A percentile compares a stretch with the other conserved stretches of the same genome.
phyloP scores from a whole-genome alignment of 345 rosid species.

The Turritis glabra region DNA sequence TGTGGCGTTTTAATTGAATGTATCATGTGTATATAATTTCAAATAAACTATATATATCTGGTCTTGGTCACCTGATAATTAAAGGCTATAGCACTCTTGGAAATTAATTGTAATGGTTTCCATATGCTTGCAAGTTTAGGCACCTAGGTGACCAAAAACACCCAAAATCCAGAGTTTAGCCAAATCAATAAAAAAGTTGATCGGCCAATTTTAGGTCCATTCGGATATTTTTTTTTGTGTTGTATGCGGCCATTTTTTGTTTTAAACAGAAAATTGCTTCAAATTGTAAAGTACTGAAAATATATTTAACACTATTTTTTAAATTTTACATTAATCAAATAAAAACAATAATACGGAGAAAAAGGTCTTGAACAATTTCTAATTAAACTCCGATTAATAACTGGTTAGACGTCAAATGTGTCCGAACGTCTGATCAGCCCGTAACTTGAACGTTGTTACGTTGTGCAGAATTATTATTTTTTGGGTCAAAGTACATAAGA shows the following conservation, averaged over 20 bases:
- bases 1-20: conserved; percentile 21
- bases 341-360: too few relatives aligned
- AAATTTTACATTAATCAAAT: background rate
- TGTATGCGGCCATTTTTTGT: too few relatives aligned
- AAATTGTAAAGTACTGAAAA: too few relatives aligned
- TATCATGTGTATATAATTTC: background rate
- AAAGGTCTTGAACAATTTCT: too few relatives aligned
- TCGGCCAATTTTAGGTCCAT: too few relatives aligned
- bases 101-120: background rate
- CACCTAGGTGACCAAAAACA: background rate
- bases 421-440: too few relatives aligned
- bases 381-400: too few relatives aligned
- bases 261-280: background rate
- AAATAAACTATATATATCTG: conserved; percentile 9
- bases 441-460: background rate
- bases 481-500: background rate
- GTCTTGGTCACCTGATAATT: background rate
- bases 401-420: too few relatives aligned
- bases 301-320: too few relatives aligned
- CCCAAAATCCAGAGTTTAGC: background rate
- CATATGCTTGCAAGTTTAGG: background rate
- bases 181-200: background rate
- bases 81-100: background rate
- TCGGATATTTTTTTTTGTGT: background rate
- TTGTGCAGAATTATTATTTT: background rate